These are phyloP conservation scores for Hanseniaspora meyeri DNA, from an alignment of 805 yeast species.

Conservation along the genomic window DNA sequence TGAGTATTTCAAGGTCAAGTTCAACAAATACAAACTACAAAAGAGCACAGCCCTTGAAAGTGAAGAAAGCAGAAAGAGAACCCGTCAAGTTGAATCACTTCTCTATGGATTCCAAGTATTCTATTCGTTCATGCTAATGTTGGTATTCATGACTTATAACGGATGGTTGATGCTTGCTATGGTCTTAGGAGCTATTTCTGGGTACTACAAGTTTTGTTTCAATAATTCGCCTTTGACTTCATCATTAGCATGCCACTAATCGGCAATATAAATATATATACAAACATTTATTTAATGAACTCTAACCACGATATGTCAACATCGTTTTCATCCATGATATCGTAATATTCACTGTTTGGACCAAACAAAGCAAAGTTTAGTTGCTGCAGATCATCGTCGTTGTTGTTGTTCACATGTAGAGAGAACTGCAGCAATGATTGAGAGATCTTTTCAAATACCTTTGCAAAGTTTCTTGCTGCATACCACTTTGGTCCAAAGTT, in stretches of 20 bases:
- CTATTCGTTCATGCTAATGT: conserved; percentile 61
- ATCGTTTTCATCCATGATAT: conserved; percentile 35
- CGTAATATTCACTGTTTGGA: conserved; percentile 35
- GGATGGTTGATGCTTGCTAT: conserved; percentile 75
- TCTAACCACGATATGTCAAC: conserved; percentile 37
- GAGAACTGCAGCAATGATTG: conserved; percentile 37
- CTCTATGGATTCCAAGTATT: conserved; percentile 56
- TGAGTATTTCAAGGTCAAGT: conserved; percentile 39
- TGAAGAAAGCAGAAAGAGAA: conserved; percentile 10
- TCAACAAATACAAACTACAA: conserved; percentile 14
- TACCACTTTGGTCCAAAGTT: conserved; percentile 38
- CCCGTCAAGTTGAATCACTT: conserved; percentile 28
- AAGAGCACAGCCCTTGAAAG: background rate
- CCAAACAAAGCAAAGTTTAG: conserved; percentile 33
- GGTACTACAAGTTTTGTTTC: conserved; percentile 41
- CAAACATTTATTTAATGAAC: conserved; percentile 16
- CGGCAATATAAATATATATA: no score
- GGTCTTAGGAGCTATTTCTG: conserved; percentile 57
- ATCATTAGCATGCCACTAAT: conserved; percentile 12
- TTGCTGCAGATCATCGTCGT: conserved; percentile 30
- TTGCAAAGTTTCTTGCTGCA: conserved; percentile 35
- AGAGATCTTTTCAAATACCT: conserved; percentile 34
- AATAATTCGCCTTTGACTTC: background rate
- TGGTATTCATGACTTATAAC: conserved; percentile 76
- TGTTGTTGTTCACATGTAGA: conserved; percentile 28